Percentiles rank a stretch among this genome's conserved stretches.
phyloP scores from a whole-genome alignment of 2,329 filamentous ascomycete genomes.

The Fusarium longipes region DNA sequence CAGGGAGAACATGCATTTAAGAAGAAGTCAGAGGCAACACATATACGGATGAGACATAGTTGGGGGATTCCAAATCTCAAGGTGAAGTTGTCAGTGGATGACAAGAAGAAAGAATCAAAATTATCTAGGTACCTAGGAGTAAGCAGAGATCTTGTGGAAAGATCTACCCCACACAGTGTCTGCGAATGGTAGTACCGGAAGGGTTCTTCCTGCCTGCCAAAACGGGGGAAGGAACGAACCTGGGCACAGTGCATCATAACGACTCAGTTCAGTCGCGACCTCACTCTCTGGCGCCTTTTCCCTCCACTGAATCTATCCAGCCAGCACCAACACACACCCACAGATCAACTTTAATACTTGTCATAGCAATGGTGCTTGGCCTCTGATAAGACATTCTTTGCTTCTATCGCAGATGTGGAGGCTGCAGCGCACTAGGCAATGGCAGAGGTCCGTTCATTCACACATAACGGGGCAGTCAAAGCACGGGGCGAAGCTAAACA shows the following conservation, averaged over 20 bases:
- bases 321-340: slow-evolving; percentile 5
- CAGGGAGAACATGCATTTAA: no score
- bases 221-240: background rate
- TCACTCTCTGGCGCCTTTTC: slow-evolving; percentile 11
- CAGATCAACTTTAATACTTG: slow-evolving; percentile 17
- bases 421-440: slow-evolving; percentile 36
- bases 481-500: slow-evolving; percentile 27
- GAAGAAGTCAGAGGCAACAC: background rate
- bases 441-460: slow-evolving; percentile 21
- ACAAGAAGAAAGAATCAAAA: background rate
- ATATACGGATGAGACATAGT: background rate
- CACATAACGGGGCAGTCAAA: slow-evolving; percentile 25
- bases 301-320: slow-evolving; percentile 5
- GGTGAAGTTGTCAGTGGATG: background rate
- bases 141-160: background rate
- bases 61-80: background rate
- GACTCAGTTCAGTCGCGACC: no score
- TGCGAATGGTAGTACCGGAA: background rate
- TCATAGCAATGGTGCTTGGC: slow-evolving; percentile 9
- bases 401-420: slow-evolving; percentile 37
- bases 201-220: slow-evolving; percentile 18
- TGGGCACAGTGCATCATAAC: no score
- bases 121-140: background rate
- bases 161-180: slow-evolving; percentile 13
- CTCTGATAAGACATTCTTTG: slow-evolving; percentile 20